Base-by-base conservation (phyloP, 352 stramenopile species). In the Pythium aristosporum region DNA sequence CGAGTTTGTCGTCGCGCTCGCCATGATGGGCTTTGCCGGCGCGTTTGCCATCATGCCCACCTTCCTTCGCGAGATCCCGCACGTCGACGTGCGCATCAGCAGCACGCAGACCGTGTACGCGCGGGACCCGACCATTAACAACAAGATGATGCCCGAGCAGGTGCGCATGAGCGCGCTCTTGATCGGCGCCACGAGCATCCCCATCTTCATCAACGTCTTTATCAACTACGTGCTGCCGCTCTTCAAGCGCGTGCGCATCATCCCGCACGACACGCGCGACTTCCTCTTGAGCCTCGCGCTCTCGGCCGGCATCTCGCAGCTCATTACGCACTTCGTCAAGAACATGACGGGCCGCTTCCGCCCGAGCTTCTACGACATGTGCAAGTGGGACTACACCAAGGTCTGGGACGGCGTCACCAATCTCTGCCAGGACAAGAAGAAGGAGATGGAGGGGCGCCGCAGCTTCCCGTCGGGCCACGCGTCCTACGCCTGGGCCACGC, bases 381-480 rank as follows among this genome's bases (percentile, higher is more conserved):
- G 84, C 52, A 74, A 75, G 41, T 92, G 84, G 84, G 67, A 90
- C 52, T 80, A 74, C 51, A 63, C 75, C 51, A 63, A 85, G 20
- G 68, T 88, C 21, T 92, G 84, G 84, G 82, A 92, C 64, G 82
- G 84, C 54, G 61, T 74, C 34, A 74, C 67, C 11, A 82, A 92
- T 60, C 52, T 91, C 44, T 92, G 84, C 69, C 76, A 70, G 23
- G 52, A 76, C 46, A 16, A 28, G 1, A 68, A 71, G 25, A 72
- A 74, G 7, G 84, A 92, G 58, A 75, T 81, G 52, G 80, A 92
- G 67, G 83, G 56, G 1, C 73, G 84, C 20, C 85, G 80, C 61
- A 91, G 80, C 49, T 92, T 92, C 56, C 84, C 84, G 20, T 92
- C 84, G 1, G 84, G 84, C 13, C 85, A 94, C 58, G 68, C 85